A percentile compares a stretch with the other conserved stretches of the same genome.
These are phyloP conservation scores for Moniliophthora roreri DNA, from an alignment of 1,284 basidiomycete genomes.

Conservation along the genomic window DNA sequence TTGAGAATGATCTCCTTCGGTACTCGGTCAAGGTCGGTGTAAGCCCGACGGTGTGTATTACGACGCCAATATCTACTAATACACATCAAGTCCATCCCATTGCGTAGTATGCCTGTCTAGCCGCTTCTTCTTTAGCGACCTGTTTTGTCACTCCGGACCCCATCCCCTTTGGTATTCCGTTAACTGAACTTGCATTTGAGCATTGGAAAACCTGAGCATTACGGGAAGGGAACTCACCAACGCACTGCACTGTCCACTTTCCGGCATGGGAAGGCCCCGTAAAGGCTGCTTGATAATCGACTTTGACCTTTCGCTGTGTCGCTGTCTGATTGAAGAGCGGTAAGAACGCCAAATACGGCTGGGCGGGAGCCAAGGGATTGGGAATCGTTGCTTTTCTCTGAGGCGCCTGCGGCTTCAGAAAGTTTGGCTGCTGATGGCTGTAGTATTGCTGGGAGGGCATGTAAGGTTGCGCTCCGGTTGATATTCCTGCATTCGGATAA, in stretches of 20 bases:
- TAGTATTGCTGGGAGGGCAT: conserved; percentile 11
- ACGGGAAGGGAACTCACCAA: conserved; percentile 41
- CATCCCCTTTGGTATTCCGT: conserved; percentile 63
- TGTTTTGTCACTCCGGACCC: conserved; percentile 67
- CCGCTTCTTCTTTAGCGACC: conserved; percentile 72
- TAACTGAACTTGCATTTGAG: conserved; percentile 42
- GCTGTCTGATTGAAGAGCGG: conserved; percentile 74
- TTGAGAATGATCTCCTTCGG: too few relatives aligned
- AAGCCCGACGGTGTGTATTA: too few relatives aligned
- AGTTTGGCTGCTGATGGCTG: conserved; percentile 20
- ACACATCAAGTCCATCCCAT: conserved; percentile 62
- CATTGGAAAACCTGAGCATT: neutral
- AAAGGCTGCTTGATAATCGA: conserved; percentile 60
- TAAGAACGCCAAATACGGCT: conserved; percentile 58
- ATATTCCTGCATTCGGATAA: neutral
- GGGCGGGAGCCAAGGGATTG: conserved; percentile 59
- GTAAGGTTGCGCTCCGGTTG: too few relatives aligned
- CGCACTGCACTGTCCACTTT: conserved; percentile 62
- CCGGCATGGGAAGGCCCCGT: conserved; percentile 65
- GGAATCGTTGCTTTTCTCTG: conserved; percentile 27
- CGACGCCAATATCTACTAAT: neutral
- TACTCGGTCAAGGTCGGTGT: too few relatives aligned
- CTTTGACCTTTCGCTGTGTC: conserved; percentile 55
- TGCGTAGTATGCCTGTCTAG: conserved; percentile 61
- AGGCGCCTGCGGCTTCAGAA: conserved; percentile 17